Conservation (phyloP, 1,284 basidiomycete genomes). For the Naganishia sp. region DNA sequence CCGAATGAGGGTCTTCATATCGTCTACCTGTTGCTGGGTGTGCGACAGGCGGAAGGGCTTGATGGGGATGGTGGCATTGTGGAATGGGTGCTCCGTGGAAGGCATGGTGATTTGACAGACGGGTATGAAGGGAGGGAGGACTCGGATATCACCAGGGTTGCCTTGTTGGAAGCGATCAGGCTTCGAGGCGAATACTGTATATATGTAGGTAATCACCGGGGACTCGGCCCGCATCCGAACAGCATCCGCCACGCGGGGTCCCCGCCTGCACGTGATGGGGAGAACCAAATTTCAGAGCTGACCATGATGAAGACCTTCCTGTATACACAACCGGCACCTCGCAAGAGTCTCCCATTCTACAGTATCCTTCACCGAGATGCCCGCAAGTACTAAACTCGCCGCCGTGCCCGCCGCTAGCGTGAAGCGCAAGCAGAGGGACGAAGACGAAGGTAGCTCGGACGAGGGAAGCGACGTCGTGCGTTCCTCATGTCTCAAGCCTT, state of each 20-base stretch:
- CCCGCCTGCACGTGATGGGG: conserved; percentile 14
- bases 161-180: too few relatives aligned
- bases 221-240: too few relatives aligned
- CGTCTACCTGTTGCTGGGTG: conserved; percentile 25
- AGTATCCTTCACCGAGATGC: conserved; percentile 9
- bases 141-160: too few relatives aligned
- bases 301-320: background rate
- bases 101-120: background rate
- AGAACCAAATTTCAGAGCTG: conserved; percentile 24
- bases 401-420: conserved; percentile 32
- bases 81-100: conserved; percentile 8
- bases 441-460: conserved; percentile 38
- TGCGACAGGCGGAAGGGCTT: conserved; percentile 31
- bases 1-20: conserved; percentile 27
- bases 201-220: too few relatives aligned
- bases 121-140: background rate
- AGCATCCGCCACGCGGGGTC: background rate
- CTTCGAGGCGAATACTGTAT: too few relatives aligned
- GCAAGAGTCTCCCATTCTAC: background rate
- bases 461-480: conserved; percentile 42
- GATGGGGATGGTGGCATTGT: conserved; percentile 23
- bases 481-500: background rate
- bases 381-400: conserved; percentile 13
- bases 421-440: conserved; percentile 34
- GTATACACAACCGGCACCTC: background rate